Conservation (phyloP, 345 rosid species). For the Salix koriyanagi region DNA sequence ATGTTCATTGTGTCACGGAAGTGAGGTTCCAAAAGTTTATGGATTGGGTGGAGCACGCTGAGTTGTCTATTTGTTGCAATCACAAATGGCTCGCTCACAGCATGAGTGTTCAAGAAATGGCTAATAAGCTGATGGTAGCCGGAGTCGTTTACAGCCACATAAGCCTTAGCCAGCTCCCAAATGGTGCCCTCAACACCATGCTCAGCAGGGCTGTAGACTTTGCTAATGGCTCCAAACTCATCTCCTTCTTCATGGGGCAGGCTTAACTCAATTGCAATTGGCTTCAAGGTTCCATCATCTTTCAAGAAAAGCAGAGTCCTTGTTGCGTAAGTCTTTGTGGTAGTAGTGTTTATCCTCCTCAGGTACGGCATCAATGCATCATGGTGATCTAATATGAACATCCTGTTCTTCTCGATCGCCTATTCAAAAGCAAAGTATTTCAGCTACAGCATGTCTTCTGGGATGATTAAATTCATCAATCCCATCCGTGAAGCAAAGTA, state of each 20-base stretch:
- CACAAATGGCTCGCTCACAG: slow-evolving; percentile 35
- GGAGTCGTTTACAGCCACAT: slow-evolving; percentile 72
- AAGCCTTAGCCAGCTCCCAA: slow-evolving; percentile 86
- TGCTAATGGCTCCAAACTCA: slow-evolving; percentile 50
- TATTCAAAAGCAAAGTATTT: slow-evolving; percentile 6
- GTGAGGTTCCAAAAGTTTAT: slow-evolving; percentile 42
- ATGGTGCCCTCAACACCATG: slow-evolving; percentile 50
- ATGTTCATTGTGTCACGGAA: slow-evolving; percentile 38
- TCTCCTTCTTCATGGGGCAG: slow-evolving; percentile 64
- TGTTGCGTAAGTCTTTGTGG: slow-evolving; percentile 58
- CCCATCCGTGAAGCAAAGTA: background rate
- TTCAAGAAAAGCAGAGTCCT: slow-evolving; percentile 67
- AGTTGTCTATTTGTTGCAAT: slow-evolving; percentile 39
- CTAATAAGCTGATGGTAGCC: slow-evolving; percentile 84
- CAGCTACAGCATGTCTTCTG: background rate
- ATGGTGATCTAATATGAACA: slow-evolving; percentile 75
- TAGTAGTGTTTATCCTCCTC: slow-evolving; percentile 56
- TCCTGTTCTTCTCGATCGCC: slow-evolving; percentile 54
- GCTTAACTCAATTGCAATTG: slow-evolving; percentile 70
- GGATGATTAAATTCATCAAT: background rate
- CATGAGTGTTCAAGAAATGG: slow-evolving; percentile 61
- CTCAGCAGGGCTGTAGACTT: slow-evolving; percentile 64
- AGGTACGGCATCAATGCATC: slow-evolving; percentile 67
- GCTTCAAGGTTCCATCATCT: slow-evolving; percentile 71
- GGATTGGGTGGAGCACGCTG: slow-evolving; percentile 35